Base-by-base conservation (phyloP, 306 rosid species). In the Sicyos edulis region DNA sequence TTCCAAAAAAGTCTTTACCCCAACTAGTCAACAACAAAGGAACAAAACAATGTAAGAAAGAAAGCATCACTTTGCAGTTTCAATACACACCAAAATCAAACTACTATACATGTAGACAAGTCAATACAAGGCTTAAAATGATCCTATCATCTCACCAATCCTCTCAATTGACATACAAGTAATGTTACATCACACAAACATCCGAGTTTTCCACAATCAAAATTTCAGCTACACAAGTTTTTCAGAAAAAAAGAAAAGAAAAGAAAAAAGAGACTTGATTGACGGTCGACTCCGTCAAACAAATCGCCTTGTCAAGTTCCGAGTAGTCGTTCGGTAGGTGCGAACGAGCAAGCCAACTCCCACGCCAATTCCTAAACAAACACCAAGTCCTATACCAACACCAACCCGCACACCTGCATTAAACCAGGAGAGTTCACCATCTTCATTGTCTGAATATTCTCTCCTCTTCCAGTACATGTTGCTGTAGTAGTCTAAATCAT, bases 361-460 rank as follows among this genome's bases (percentile, higher is more conserved):
- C 52, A 81, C 70, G 1, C 85, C 85, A 7, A 81, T 7, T 63
- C 85, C 85, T 12, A 81, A 73, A 62, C 85, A 81, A 56, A 81
- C 74, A 9, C 85, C 85, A n/a, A 81, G 79, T 42, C 85, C 85
- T 11, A 81, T 78, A 11, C 85, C 85, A 2, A 81, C 85, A 2
- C 85, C 85, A 49, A 81, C 85, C 71, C 85, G 78, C 58, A 81
- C 82, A 19, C 85, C 85, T 54, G 85, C 82, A 63, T 81, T 81
- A 63, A 81, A 81, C 85, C 85, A 81, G 34, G 82, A 74, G 47
- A 81, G 85, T 59, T 81, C 85, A 15, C 82, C 85, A 42, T 81
- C 85, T 74, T 81, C 85, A 24, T 73, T 72, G 2, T 81, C 82
- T 61, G 69, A 24, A 47, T 78, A 81, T 19, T 81, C 85, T 9